Evolutionary conservation across 2,329 filamentous ascomycete genomes (phyloP).

Genomic region (Verticillium longisporum): DNA sequence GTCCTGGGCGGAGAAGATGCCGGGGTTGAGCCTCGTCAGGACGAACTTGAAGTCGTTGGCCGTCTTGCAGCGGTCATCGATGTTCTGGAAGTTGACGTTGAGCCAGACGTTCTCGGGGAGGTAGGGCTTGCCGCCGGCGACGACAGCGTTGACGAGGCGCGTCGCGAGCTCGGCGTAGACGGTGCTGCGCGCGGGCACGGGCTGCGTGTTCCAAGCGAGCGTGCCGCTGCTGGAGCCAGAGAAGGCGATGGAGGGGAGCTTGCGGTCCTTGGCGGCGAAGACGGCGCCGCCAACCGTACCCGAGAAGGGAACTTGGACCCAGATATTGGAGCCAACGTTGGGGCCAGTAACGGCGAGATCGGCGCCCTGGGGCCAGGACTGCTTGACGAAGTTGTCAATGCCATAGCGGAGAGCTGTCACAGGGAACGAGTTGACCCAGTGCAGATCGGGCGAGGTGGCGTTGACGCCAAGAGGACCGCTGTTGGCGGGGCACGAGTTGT

Average conservation of each 20-base stretch:
- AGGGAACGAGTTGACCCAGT: slow-evolving; percentile 68
- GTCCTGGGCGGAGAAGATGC: slow-evolving; percentile 46
- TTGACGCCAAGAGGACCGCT: slow-evolving; percentile 53
- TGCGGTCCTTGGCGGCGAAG: slow-evolving; percentile 45
- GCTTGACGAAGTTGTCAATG: slow-evolving; percentile 47
- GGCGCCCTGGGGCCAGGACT: slow-evolving; percentile 41
- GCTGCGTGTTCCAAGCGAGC: slow-evolving; percentile 46
- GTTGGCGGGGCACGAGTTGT: slow-evolving; percentile 51
- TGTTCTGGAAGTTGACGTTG: slow-evolving; percentile 57
- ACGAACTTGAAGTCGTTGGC: slow-evolving; percentile 55
- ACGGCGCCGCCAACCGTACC: slow-evolving; percentile 62
- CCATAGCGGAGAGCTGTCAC: slow-evolving; percentile 59
- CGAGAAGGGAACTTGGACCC: slow-evolving; percentile 48
- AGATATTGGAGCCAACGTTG: slow-evolving; percentile 55
- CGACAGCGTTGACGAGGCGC: slow-evolving; percentile 47
- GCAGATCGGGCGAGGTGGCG: slow-evolving; percentile 47
- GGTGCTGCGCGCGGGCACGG: slow-evolving; percentile 43
- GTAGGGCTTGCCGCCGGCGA: slow-evolving; percentile 53
- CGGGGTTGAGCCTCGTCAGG: slow-evolving; percentile 52
- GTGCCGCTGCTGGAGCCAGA: slow-evolving; percentile 44
- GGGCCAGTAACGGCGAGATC: slow-evolving; percentile 61
- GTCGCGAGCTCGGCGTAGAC: slow-evolving; percentile 60
- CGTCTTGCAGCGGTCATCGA: slow-evolving; percentile 33
- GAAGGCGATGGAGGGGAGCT: slow-evolving; percentile 62
- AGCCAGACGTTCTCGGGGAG: slow-evolving; percentile 55